Evolutionary conservation across 1,284 basidiomycete genomes (phyloP).

Genomic region (Dichomitus squalens): DNA sequence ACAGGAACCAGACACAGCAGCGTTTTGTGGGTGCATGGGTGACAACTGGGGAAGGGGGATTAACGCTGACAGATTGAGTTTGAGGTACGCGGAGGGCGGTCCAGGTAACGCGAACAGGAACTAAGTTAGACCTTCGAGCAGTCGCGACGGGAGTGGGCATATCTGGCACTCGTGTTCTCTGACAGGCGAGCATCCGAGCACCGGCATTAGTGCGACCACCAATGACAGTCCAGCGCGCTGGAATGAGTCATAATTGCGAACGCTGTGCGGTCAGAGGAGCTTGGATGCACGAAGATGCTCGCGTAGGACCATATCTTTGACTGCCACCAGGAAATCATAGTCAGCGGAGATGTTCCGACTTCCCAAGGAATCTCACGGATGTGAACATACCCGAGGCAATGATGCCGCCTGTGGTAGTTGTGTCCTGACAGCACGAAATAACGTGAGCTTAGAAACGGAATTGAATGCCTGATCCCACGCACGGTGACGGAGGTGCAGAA

Average conservation of each 20-base stretch:
- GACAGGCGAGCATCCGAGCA: not conserved
- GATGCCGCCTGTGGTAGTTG: conserved; percentile 73
- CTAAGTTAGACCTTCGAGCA: too few species aligned
- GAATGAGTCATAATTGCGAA: not conserved
- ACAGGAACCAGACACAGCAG: conserved; percentile 6
- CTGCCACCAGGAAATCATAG: conserved; percentile 33
- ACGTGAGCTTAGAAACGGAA: not conserved
- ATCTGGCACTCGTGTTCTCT: not conserved
- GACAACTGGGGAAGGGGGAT: not conserved
- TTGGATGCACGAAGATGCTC: conserved; percentile 51
- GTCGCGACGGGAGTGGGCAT: not conserved
- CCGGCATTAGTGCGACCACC: not conserved
- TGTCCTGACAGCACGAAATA: conserved; percentile 48
- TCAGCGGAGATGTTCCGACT: not conserved
- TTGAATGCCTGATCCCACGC: conserved; percentile 21
- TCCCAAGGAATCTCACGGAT: not conserved
- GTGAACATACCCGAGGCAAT: conserved; percentile 66
- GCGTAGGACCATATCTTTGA: conserved; percentile 71
- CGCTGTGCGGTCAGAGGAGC: conserved; percentile 23
- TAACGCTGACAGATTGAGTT: not conserved
- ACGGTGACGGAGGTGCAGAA: conserved; percentile 80
- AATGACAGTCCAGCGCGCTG: not conserved
- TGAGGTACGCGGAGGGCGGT: not conserved
- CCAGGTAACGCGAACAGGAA: not conserved
- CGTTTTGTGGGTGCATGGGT: conserved; percentile 6